phyloP scores from a whole-genome alignment of 192 early-diverging fungal species.

The Spizellomyces sp. region DNA sequence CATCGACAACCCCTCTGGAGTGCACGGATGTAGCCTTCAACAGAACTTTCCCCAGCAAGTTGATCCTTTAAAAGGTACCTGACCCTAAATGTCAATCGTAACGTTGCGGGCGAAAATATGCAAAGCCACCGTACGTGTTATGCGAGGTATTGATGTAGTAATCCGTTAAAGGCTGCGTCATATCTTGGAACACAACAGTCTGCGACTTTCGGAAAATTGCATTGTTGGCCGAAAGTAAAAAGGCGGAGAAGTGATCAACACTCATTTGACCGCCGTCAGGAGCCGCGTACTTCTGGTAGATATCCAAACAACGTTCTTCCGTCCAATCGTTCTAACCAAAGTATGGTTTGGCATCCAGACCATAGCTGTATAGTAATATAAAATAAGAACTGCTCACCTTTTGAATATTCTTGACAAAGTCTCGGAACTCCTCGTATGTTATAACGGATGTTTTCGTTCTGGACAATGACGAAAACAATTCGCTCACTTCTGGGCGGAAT shows the following conservation, averaged over 20 bases:
- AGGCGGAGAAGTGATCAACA: slow-evolving; percentile 67
- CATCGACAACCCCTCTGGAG: slow-evolving; percentile 86
- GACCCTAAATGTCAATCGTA: not conserved
- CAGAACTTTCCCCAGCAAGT: slow-evolving; percentile 72
- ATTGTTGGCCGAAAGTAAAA: slow-evolving; percentile 67
- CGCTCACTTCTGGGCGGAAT: slow-evolving; percentile 61
- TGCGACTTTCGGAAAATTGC: slow-evolving; percentile 55
- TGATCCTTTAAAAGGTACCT: slow-evolving; percentile 81
- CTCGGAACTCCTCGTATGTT: slow-evolving; percentile 53
- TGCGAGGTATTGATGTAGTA: slow-evolving; percentile 89
- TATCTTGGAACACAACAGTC: slow-evolving; percentile 57
- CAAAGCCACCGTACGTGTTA: slow-evolving; percentile 66
- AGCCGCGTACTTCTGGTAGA: slow-evolving; percentile 58
- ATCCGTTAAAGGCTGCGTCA: slow-evolving; percentile 69
- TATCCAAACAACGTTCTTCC: slow-evolving; percentile 51
- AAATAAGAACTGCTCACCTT: slow-evolving; percentile 43
- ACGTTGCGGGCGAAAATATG: not conserved
- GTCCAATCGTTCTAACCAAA: slow-evolving; percentile 41
- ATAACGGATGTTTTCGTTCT: slow-evolving; percentile 37
- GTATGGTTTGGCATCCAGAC: not conserved
- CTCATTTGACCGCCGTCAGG: slow-evolving; percentile 51
- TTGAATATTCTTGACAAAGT: slow-evolving; percentile 59
- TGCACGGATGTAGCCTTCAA: slow-evolving; percentile 87
- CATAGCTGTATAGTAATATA: slow-evolving; percentile 16
- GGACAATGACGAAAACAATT: slow-evolving; percentile 53